Evolutionary conservation across 2,329 filamentous ascomycete species (phyloP), one percentile per base, ranked within the genome.

Genomic region (Diaporthe citrichinensis): DNA sequence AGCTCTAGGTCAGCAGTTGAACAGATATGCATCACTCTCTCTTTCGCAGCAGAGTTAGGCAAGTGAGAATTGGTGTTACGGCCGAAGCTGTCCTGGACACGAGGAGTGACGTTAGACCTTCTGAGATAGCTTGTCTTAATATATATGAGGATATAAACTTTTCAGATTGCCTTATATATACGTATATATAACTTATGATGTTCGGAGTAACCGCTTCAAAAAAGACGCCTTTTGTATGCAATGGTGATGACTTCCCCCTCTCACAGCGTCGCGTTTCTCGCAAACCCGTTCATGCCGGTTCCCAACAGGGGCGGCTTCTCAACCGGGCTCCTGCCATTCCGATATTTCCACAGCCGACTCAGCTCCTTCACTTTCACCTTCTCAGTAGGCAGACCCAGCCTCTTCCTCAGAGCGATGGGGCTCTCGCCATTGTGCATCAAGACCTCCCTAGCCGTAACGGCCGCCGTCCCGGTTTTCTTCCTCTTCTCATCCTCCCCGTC

Each of bases 261-360:
- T 72, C 31, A 61, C 41, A 73, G 25, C 2, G 71, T 73, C 34
- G 58, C 71, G n/a, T 73, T 65, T 23, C 71, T 55, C n/a, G 55
- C 71, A 36, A 73, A 73, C 46, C 58, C 71, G 23, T 73, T 55
- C 71, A 46, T 34, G 36, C 71, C 84, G 39, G 76, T 79, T 3
- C 78, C 73, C 55, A 88, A 71, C 75, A 84, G 77, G 0, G 84
- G 83, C 20, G 85, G 84, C 39, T 80, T 78, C 55, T 88, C 87
- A 7, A 84, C 79, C 1, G 91, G 91, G 55, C 86, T 89, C 74
- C 81, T 84, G 2, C 91, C 91, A 79, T 93, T 92, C 69, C 90
- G 85, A 79, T 93, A 93, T 77, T 87, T 84, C 91, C 91, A 92
- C 39, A 93, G 81, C 61, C 91, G 86, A 79, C 90, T 92, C 61